Conservation (phyloP, 2,329 filamentous ascomycete genomes). For the Tolypocladium guangdongense region DNA sequence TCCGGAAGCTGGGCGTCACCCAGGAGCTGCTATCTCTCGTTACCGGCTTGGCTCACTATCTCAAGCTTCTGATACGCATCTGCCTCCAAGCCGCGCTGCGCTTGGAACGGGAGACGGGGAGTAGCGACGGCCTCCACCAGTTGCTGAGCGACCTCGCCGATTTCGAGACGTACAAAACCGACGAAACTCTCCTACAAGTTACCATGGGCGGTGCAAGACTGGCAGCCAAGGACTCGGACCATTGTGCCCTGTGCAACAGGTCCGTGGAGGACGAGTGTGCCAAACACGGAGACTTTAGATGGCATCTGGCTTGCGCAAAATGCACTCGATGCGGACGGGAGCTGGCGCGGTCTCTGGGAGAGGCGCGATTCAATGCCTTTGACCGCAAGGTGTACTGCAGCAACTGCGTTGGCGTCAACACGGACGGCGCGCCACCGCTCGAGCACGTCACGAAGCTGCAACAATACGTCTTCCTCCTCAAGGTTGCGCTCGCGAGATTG, state of each 20-base stretch:
- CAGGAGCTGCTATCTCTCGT: constrained; percentile 97
- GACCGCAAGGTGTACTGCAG: constrained; percentile 63
- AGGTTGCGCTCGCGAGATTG: constrained; percentile 81
- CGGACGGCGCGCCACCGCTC: constrained; percentile 46
- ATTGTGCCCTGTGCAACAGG: constrained; percentile 69
- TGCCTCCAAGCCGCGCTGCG: constrained; percentile 89
- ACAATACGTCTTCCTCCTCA: constrained; percentile 87
- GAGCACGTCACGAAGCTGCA: constrained; percentile 73
- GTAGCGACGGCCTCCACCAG: constrained; percentile 62
- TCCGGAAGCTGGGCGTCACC: constrained; percentile 85
- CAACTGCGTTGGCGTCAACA: constrained; percentile 48
- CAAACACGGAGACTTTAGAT: constrained; percentile 61
- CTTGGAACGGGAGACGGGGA: constrained; percentile 73
- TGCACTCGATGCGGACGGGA: constrained; percentile 59
- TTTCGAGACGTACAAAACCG: constrained; percentile 65
- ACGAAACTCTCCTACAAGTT: constrained; percentile 58
- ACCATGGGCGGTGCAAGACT: constrained; percentile 55
- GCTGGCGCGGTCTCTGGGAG: constrained; percentile 54
- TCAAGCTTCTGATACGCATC: constrained; percentile 94
- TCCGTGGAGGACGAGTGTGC: constrained; percentile 94
- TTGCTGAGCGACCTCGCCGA: constrained; percentile 79
- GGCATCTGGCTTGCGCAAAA: constrained; percentile 73
- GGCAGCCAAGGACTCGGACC: constrained; percentile 69
- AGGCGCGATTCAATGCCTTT: constrained; percentile 59
- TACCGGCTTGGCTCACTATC: constrained; percentile 89